phyloP scores from a whole-genome alignment of 192 early-diverging fungal species.

The Thamnidium elegans region DNA sequence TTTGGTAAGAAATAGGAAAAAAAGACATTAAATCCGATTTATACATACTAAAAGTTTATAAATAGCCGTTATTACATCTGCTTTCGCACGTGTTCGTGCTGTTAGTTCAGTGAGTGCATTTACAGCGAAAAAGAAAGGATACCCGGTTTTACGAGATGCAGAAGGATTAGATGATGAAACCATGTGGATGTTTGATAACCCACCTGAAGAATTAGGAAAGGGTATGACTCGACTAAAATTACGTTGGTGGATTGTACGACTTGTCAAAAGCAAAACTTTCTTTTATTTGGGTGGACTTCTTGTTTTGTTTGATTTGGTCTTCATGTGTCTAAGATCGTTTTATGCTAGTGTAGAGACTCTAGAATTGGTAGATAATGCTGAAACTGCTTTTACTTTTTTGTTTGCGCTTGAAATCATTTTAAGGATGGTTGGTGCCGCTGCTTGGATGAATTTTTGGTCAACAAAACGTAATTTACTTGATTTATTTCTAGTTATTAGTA shows the following conservation, averaged over 20 bases:
- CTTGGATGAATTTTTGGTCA: constrained; percentile 39
- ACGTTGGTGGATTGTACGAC: background rate
- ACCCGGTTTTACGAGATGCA: constrained; percentile 13
- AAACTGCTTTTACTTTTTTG: constrained; percentile 47
- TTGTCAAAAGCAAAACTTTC: constrained; percentile 28
- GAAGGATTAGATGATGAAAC: background rate
- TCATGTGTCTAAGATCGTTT: constrained; percentile 45
- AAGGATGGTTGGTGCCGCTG: constrained; percentile 35
- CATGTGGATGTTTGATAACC: constrained; percentile 23
- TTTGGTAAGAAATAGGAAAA: constrained; percentile 16
- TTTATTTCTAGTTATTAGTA: constrained; percentile 41
- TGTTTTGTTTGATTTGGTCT: constrained; percentile 43
- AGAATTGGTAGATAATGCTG: constrained; percentile 36
- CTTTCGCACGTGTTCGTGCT: constrained; percentile 54
- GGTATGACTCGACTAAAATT: background rate
- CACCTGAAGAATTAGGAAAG: background rate
- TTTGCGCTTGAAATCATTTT: constrained; percentile 48
- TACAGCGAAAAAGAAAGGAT: constrained; percentile 35
- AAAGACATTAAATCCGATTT: background rate
- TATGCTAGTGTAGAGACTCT: constrained; percentile 23
- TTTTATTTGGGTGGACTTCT: constrained; percentile 34
- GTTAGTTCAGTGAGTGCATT: constrained; percentile 45
- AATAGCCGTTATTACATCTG: constrained; percentile 53
- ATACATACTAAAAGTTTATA: background rate
- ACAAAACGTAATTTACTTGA: constrained; percentile 45